phyloP scores from a whole-genome alignment of 768 basidiomycete species.

The Exidia glandulosa region DNA sequence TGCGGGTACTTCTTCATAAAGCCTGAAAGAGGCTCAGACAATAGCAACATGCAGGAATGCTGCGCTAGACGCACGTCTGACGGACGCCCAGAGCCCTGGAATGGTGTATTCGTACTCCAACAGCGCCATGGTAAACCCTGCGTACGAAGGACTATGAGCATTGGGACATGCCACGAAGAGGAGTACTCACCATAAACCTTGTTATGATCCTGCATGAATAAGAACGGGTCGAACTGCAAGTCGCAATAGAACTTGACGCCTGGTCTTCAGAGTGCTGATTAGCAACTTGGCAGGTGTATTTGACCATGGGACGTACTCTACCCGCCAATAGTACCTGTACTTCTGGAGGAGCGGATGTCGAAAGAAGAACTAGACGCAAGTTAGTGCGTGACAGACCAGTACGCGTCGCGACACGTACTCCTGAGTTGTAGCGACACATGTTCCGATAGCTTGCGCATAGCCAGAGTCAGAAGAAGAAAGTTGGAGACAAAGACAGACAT shows the following conservation, averaged over 20 bases:
- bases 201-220: conserved; percentile 65
- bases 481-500: conserved; percentile 19
- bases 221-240: conserved; percentile 63
- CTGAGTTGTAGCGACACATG: conserved; percentile 94
- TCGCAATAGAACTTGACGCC: conserved; percentile 76
- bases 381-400: not conserved
- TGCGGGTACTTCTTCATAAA: conserved; percentile 57
- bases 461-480: not conserved
- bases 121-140: conserved; percentile 71
- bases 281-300: not conserved
- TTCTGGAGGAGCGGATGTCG: conserved; percentile 62
- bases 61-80: conserved; percentile 39
- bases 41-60: not conserved
- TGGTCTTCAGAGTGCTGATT: conserved; percentile 34
- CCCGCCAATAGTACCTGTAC: conserved; percentile 84
- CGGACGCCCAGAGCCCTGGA: conserved; percentile 63
- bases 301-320: conserved; percentile 48
- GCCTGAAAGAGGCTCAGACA: conserved; percentile 28
- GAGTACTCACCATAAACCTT: conserved; percentile 62
- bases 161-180: not conserved
- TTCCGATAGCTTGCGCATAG: conserved; percentile 53
- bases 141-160: not conserved
- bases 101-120: conserved; percentile 75
- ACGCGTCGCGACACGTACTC: conserved; percentile 36
- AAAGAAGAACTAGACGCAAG: conserved; percentile 58